phyloP scores from a whole-genome alignment of 768 basidiomycete species.

The Favolaschia claudopus region DNA sequence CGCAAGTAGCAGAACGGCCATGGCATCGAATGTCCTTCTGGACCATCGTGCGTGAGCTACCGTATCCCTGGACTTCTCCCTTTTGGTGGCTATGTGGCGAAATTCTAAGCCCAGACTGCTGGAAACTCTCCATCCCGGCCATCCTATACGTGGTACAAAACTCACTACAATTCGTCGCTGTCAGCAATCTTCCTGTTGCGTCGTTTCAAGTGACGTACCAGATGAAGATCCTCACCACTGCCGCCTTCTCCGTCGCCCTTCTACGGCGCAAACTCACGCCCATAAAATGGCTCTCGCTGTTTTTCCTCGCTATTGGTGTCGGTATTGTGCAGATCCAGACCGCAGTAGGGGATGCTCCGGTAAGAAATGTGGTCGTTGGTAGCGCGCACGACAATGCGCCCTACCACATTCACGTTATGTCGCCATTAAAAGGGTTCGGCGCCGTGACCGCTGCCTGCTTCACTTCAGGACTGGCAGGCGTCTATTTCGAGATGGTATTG shows the following conservation, averaged over 20 bases:
- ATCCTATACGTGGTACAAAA: constrained; percentile 95
- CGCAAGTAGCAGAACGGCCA: constrained; percentile 48
- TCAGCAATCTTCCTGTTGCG: constrained; percentile 93
- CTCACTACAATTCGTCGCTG: constrained; percentile 95
- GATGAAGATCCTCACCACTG: constrained; percentile 98
- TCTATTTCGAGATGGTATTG: constrained; percentile 94
- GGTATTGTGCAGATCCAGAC: constrained; percentile 95
- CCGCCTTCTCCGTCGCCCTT: constrained; percentile 87
- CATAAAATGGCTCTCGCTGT: constrained; percentile 86
- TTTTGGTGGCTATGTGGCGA: constrained; percentile 69
- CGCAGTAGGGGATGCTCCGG: constrained; percentile 37
- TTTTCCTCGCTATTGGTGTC: constrained; percentile 91
- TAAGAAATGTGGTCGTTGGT: constrained; percentile 57
- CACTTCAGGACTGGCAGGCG: constrained; percentile 89
- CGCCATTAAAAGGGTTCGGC: constrained; percentile 80
- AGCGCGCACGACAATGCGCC: constrained; percentile 73
- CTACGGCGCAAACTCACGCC: constrained; percentile 76
- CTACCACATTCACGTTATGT: constrained; percentile 75
- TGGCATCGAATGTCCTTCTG: constrained; percentile 50
- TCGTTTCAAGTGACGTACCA: constrained; percentile 98
- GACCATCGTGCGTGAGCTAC: constrained; percentile 43
- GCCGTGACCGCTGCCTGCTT: constrained; percentile 88
- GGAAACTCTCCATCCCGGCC: constrained; percentile 97
- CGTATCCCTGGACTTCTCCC: constrained; percentile 55
- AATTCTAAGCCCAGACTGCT: constrained; percentile 91